Evolutionary conservation across 106 monocot species (phyloP).

Genomic region (Narthecium ossifragum): DNA sequence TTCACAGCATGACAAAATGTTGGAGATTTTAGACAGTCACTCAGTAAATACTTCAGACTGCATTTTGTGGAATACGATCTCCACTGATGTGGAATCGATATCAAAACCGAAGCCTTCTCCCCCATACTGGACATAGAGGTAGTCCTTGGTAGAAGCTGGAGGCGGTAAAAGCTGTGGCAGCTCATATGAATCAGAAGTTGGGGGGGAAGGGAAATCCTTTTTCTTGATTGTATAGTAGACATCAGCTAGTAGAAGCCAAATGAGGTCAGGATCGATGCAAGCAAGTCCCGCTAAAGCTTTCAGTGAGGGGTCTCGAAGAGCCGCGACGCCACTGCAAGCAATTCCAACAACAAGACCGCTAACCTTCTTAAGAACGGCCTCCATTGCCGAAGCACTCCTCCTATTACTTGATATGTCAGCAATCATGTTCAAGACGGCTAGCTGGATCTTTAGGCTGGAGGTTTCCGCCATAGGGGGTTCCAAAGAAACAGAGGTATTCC

Average conservation of each 20-base stretch:
- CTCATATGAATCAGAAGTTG: conserved; percentile 20
- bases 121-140: conserved; percentile 64
- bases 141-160: conserved; percentile 56
- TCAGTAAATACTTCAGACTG: conserved; percentile 15
- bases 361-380: conserved; percentile 64
- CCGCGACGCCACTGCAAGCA: conserved; percentile 48
- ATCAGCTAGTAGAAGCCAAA: conserved; percentile 93
- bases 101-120: conserved; percentile 56
- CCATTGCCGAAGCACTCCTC: conserved; percentile 59
- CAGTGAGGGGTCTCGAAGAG: conserved; percentile 55
- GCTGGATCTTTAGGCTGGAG: conserved; percentile 72
- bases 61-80: conserved; percentile 48
- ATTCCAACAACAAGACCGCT: conserved; percentile 81
- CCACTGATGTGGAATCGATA: conserved; percentile 49
- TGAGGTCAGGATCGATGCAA: conserved; percentile 65
- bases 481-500: conserved; percentile 23
- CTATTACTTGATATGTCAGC: conserved; percentile 50
- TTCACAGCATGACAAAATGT: background rate
- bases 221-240: conserved; percentile 53
- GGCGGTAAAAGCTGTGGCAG: conserved; percentile 52
- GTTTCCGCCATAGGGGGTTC: conserved; percentile 63
- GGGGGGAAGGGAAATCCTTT: conserved; percentile 30
- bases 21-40: background rate
- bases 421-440: conserved; percentile 67
- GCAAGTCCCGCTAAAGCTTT: conserved; percentile 66